Conservation (phyloP, 2,329 filamentous ascomycete genomes). For the Colletotrichum theobromicola region DNA sequence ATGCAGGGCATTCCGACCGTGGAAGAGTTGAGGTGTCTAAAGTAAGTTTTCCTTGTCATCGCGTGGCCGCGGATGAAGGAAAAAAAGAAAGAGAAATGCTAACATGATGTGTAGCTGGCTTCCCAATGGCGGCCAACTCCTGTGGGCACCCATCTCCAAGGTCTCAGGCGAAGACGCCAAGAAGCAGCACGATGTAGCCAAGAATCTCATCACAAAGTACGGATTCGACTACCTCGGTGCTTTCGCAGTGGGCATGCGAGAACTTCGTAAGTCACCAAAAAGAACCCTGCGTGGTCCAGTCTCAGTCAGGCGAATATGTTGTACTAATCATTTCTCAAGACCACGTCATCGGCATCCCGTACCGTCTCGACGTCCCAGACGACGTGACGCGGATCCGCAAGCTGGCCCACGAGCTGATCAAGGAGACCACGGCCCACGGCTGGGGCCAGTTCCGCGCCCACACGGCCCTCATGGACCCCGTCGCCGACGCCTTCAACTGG, state of each 20-base stretch:
- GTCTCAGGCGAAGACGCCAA: constrained; percentile 38
- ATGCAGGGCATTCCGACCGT: constrained; percentile 40
- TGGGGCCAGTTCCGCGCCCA: constrained; percentile 51
- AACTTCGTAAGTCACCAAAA: constrained; percentile 27
- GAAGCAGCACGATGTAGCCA: constrained; percentile 35
- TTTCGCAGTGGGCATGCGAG: constrained; percentile 31
- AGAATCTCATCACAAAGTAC: constrained; percentile 26
- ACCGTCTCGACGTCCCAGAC: constrained; percentile 46
- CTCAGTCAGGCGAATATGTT: neutral
- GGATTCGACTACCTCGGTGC: constrained; percentile 36
- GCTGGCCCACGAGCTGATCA: constrained; percentile 37
- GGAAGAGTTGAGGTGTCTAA: constrained; percentile 41
- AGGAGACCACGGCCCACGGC: constrained; percentile 41
- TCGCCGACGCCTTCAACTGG: constrained; percentile 47
- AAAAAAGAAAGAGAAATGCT: neutral
- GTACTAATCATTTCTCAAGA: constrained; percentile 25
- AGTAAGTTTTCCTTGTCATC: constrained; percentile 7
- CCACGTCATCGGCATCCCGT: constrained; percentile 59
- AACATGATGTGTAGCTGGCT: constrained; percentile 28
- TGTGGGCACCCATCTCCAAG: constrained; percentile 41
- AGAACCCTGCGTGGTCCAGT: neutral
- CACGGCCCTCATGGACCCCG: constrained; percentile 48
- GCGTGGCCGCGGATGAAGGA: neutral
- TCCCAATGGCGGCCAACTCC: constrained; percentile 41
- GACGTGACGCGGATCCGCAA: constrained; percentile 33